Base-by-base conservation (phyloP, 1,139 yeast species). In the Yamadazyma atmosphaerica region DNA sequence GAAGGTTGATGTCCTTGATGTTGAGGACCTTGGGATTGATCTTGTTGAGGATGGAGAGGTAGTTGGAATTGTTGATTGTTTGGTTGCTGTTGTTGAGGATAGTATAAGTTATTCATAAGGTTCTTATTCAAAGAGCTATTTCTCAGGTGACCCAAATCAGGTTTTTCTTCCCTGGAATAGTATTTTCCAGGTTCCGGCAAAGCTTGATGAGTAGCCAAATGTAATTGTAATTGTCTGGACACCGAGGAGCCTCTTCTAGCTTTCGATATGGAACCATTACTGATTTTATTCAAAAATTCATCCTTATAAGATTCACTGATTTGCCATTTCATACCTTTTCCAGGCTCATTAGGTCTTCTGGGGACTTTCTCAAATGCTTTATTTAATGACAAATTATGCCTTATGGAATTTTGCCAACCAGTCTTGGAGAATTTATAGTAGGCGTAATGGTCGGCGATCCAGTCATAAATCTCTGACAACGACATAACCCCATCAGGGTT, bases 291-390 rank as follows among this genome's bases (percentile, higher is more conserved):
- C 57, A 89, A 67, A 52, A 89, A 90, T 48, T 94, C 98, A 37
- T 81, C 83, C 54, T 86, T 84, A 58, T 86, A 89, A 34, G 83
- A 72, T 32, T 86, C 94, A 48, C 89, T 81, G 42, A 92, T 90
- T 64, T 89, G 95, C 99, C 99, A 92, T 64, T 92, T 92, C 95
- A 92, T 92, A 46, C 98, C 98, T 61, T 92, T 92, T 22, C 99
- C 98, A 0, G 98, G 97, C 63, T 92, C 98, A 60, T 88, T 86
- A 14, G 95, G 92, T 59, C 87, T 80, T 55, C 98, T 76, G 18
- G 98, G 96, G 18, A 90, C 97, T 64, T 92, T 92, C 56, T 90
- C 98, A 55, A 78, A 78, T 5, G 83, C 83, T 56, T 78, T 78
- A 52, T 78, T 78, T 42, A 78, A 59, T 2, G 83, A 77, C 37